Conservation (phyloP, 495 filamentous ascomycete species). For the Geoglossum glabrum region DNA sequence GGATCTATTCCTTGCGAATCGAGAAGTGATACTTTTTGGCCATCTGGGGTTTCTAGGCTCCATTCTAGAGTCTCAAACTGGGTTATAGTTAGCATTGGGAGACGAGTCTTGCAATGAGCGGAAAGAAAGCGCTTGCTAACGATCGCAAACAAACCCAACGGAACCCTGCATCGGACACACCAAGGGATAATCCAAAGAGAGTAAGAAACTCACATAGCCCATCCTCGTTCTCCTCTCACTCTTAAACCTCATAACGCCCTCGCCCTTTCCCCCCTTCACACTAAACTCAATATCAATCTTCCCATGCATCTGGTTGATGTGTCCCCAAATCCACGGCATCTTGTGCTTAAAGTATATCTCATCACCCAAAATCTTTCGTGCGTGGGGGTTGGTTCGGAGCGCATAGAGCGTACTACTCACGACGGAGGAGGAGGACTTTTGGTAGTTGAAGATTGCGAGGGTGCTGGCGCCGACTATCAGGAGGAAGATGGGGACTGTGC, state of each 20-base stretch:
- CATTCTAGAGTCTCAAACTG: conserved; percentile 59
- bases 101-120: background rate
- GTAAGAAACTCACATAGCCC: conserved; percentile 37
- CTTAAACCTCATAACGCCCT: conserved; percentile 62
- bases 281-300: conserved; percentile 69
- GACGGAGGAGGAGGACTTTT: conserved; percentile 66
- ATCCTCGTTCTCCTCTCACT: conserved; percentile 51
- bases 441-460: conserved; percentile 93
- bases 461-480: conserved; percentile 40
- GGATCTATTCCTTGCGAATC: conserved; percentile 16
- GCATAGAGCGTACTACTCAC: conserved; percentile 77
- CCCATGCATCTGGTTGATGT: conserved; percentile 87
- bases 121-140: background rate
- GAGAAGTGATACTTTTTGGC: conserved; percentile 42
- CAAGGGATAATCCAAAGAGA: background rate
- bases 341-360: conserved; percentile 78
- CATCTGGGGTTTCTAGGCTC: conserved; percentile 50
- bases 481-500: conserved; percentile 37
- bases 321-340: conserved; percentile 83
- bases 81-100: background rate
- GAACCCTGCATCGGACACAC: conserved; percentile 3
- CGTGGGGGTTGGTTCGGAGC: conserved; percentile 55
- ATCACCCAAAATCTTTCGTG: conserved; percentile 61
- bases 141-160: background rate
- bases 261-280: conserved; percentile 61